A percentile compares a stretch with the other conserved stretches of the same genome.
phyloP scores from a whole-genome alignment of 805 yeast genomes.

The Ogataea populi-albae region DNA sequence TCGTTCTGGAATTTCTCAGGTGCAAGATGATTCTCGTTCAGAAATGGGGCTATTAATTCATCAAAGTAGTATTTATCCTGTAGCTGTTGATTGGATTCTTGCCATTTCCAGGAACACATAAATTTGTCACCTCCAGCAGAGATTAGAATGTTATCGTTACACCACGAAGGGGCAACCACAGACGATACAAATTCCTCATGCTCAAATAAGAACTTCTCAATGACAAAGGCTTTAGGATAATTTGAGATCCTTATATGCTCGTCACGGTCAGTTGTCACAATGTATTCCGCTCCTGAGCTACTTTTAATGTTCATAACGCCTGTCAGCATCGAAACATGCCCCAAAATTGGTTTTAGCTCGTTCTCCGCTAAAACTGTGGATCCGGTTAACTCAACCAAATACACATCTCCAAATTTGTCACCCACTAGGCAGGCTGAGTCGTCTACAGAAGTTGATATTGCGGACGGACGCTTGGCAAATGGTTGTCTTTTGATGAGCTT shows the following conservation, averaged over 20 bases:
- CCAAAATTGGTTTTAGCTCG: constrained; percentile 69
- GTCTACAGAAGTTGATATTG: constrained; percentile 58
- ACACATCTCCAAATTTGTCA: constrained; percentile 97
- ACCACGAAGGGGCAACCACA: constrained; percentile 53
- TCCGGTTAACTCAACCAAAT: constrained; percentile 47
- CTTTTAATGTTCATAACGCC: constrained; percentile 51
- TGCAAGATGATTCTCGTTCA: constrained; percentile 58
- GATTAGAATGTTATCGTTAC: constrained; percentile 47
- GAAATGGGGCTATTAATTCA: constrained; percentile 42
- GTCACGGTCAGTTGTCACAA: constrained; percentile 88
- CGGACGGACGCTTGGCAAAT: constrained; percentile 91
- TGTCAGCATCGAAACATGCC: constrained; percentile 97
- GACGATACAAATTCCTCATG: constrained; percentile 80
- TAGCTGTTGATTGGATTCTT: constrained; percentile 35
- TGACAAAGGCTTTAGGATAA: constrained; percentile 73
- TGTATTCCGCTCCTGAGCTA: constrained; percentile 43
- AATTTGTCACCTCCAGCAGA: constrained; percentile 92
- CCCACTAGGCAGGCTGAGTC: constrained; percentile 62
- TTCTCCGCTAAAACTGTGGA: constrained; percentile 36
- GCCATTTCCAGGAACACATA: constrained; percentile 80
- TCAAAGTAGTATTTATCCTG: constrained; percentile 36
- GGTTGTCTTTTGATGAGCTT: constrained; percentile 62
- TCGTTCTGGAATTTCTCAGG: constrained; percentile 64
- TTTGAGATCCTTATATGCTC: constrained; percentile 88
- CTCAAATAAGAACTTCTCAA: constrained; percentile 83